Conservation (phyloP, 208 protist species). For the Leishmania mexicana region DNA sequence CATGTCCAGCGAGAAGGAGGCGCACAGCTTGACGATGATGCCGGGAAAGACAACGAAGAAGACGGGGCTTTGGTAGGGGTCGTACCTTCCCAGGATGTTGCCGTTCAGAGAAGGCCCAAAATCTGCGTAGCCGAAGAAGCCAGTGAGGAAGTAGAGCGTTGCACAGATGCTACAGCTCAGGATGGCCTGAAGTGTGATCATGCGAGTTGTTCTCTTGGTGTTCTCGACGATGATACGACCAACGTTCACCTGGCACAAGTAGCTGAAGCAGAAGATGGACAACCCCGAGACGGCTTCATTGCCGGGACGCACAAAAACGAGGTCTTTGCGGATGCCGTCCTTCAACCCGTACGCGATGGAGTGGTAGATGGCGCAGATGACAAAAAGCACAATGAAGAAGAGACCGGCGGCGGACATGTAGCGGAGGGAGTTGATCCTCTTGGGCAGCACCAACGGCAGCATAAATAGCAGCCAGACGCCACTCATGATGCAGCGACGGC, state of each 20-base stretch:
- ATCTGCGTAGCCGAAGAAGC: conserved; percentile 74
- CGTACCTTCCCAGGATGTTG: conserved; percentile 59
- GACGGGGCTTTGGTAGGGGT: conserved; percentile 36
- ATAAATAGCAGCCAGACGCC: conserved; percentile 57
- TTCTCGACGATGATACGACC: conserved; percentile 53
- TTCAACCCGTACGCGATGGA: conserved; percentile 33
- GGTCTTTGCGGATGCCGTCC: conserved; percentile 30
- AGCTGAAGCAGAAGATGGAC: conserved; percentile 65
- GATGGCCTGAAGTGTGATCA: conserved; percentile 37
- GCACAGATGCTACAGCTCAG: conserved; percentile 47
- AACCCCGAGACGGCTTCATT: conserved; percentile 38
- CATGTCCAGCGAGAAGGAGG: conserved; percentile 56
- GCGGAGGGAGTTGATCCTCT: conserved; percentile 75
- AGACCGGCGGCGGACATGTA: conserved; percentile 63
- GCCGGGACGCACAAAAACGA: conserved; percentile 36
- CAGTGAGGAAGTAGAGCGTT: conserved; percentile 60
- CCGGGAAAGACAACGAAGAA: conserved; percentile 54
- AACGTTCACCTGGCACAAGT: conserved; percentile 60
- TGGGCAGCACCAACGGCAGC: conserved; percentile 64
- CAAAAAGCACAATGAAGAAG: conserved; percentile 56
- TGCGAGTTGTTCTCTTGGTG: conserved; percentile 20
- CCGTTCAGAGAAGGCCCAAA: conserved; percentile 40
- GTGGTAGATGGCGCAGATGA: conserved; percentile 56
- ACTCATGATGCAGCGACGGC: conserved; percentile 40
- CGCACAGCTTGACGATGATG: conserved; percentile 60